phyloP scores from a whole-genome alignment of 129 eudicot genomes.

The Tagetes erecta region DNA sequence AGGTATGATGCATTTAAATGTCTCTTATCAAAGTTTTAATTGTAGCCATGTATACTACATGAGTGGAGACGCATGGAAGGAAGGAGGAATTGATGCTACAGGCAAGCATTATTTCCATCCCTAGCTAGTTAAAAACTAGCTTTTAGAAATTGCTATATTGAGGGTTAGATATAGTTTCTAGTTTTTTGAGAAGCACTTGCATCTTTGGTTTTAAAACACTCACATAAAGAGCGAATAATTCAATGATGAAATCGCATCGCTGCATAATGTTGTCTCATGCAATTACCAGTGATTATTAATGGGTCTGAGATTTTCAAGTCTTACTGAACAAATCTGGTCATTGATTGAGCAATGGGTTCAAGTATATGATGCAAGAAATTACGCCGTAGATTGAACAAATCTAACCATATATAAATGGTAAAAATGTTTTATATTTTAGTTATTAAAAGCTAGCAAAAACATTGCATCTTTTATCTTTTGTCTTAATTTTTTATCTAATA shows the following conservation, averaged over 20 bases:
- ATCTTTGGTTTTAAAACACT: not conserved
- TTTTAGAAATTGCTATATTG: not conserved
- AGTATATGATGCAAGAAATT: too few relatives aligned
- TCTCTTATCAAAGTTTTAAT: constrained; percentile 6
- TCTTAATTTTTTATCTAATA: not conserved
- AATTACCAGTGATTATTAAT: too few relatives aligned
- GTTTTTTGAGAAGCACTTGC: not conserved
- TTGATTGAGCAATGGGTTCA: too few relatives aligned
- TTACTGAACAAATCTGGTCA: not conserved
- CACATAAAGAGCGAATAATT: too few relatives aligned
- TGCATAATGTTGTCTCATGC: too few relatives aligned
- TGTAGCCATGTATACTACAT: constrained; percentile 98
- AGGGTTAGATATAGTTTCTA: constrained; percentile 10
- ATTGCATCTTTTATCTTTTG: too few relatives aligned
- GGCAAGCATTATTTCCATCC: constrained; percentile 49
- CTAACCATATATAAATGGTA: too few relatives aligned
- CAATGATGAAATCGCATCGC: too few relatives aligned
- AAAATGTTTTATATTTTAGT: too few relatives aligned
- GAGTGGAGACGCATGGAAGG: constrained; percentile 99
- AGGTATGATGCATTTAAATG: not conserved
- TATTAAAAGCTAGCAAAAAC: too few relatives aligned
- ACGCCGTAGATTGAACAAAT: too few relatives aligned
- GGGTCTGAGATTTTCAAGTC: not conserved
- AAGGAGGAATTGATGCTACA: constrained; percentile 98
- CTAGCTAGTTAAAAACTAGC: not conserved